These are phyloP conservation scores for Stereum hirsutum DNA, from an alignment of 1,284 basidiomycete species.

Conservation along the genomic window DNA sequence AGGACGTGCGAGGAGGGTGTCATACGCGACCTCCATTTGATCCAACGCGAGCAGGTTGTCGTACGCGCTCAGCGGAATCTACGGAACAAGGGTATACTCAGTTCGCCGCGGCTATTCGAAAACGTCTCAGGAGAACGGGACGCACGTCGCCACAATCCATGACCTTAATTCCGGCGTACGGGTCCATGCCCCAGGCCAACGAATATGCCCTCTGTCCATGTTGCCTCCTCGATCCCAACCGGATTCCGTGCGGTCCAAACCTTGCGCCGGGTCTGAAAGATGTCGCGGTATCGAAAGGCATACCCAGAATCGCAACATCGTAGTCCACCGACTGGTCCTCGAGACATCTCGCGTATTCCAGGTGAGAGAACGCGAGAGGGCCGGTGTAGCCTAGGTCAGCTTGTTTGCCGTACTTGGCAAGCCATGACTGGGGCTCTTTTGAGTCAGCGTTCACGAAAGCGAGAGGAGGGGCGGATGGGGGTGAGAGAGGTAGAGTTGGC, in stretches of 20 bases:
- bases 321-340: constrained; percentile 46
- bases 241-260: constrained; percentile 76
- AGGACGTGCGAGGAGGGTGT: constrained; percentile 51
- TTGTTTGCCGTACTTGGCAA: constrained; percentile 64
- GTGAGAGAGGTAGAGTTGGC: too few species aligned
- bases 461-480: background rate
- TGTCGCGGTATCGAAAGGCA: constrained; percentile 75
- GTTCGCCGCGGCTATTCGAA: background rate
- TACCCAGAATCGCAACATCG: constrained; percentile 71
- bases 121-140: constrained; percentile 4
- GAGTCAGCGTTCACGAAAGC: background rate
- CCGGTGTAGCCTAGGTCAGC: constrained; percentile 63
- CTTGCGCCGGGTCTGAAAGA: constrained; percentile 68
- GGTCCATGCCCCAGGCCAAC: constrained; percentile 59
- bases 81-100: background rate
- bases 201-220: constrained; percentile 48
- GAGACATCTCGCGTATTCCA: constrained; percentile 62
- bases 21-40: constrained; percentile 73
- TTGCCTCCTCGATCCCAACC: constrained; percentile 67
- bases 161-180: constrained; percentile 51
- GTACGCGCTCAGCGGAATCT: constrained; percentile 65
- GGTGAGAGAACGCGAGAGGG: constrained; percentile 64
- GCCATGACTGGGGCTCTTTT: constrained; percentile 33
- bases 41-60: constrained; percentile 71
- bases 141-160: constrained; percentile 77